Percentiles rank a stretch among this genome's conserved stretches.
Evolutionary conservation across 2,329 filamentous ascomycete species (phyloP).

Genomic region (Claviceps arundinis): DNA sequence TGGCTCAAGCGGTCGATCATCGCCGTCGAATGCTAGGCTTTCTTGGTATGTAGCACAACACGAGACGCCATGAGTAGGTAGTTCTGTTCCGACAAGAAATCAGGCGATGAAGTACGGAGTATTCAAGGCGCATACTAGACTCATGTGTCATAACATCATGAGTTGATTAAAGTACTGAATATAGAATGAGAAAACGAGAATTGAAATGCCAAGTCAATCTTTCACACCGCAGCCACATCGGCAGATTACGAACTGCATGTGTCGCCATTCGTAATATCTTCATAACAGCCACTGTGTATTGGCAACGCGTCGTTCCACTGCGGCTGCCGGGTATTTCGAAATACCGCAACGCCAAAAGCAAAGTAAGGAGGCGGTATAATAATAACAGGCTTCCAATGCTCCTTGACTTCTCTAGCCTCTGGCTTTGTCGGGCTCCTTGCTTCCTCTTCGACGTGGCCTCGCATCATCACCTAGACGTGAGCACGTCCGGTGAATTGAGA

Average conservation of each 20-base stretch:
- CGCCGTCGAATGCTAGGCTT: background rate
- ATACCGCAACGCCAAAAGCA: constrained; percentile 4
- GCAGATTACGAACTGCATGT: background rate
- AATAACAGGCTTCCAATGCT: background rate
- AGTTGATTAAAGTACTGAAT: background rate
- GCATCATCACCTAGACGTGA: constrained; percentile 26
- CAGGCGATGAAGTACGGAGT: background rate
- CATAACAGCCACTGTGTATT: background rate
- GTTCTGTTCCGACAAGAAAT: background rate
- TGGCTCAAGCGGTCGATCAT: background rate
- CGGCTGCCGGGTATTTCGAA: background rate
- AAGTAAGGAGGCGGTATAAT: background rate
- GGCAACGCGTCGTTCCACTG: background rate
- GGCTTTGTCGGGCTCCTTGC: background rate
- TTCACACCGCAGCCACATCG: background rate
- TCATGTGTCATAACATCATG: background rate
- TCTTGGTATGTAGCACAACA: background rate
- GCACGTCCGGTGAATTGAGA: constrained; percentile 48
- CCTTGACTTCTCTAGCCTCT: background rate
- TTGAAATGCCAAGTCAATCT: background rate
- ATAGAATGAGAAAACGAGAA: background rate
- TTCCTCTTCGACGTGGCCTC: background rate
- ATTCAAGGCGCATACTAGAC: background rate
- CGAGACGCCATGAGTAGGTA: background rate
- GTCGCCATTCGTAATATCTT: background rate